A percentile compares a stretch with the other conserved stretches of the same genome.
Conservation (phyloP, 2,329 filamentous ascomycete genomes). For the Huntiella savannae region DNA sequence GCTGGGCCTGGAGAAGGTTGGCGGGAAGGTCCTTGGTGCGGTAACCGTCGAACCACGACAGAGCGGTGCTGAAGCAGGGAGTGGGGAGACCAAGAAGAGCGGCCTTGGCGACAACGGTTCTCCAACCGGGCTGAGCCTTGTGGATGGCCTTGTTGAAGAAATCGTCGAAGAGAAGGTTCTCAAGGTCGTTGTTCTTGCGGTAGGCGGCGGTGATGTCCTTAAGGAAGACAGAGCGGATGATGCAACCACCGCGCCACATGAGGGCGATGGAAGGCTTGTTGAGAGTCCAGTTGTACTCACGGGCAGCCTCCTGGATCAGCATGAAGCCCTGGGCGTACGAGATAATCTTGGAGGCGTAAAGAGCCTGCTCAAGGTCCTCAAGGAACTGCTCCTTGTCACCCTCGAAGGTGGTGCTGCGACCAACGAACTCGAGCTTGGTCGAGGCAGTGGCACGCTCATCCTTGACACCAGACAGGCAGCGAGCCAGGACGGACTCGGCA, state of each 20-base stretch:
- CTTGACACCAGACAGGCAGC: constrained; percentile 90
- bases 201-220: constrained; percentile 98
- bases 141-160: constrained; percentile 99
- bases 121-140: constrained; percentile 83
- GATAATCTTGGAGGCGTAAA: constrained; percentile 99
- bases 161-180: constrained; percentile 96
- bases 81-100: constrained; percentile 90
- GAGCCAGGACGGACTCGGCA: constrained; percentile 86
- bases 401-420: constrained; percentile 58
- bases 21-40: constrained; percentile 91
- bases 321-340: constrained; percentile 99
- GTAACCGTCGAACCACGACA: constrained; percentile 98
- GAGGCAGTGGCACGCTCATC: constrained; percentile 73
- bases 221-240: constrained; percentile 98
- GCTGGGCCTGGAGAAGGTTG: constrained; percentile 96
- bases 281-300: constrained; percentile 93
- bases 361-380: constrained; percentile 91
- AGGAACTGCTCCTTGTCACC: constrained; percentile 89
- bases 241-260: constrained; percentile 99
- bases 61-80: constrained; percentile 87
- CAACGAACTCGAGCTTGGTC: constrained; percentile 51
- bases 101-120: constrained; percentile 76
- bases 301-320: constrained; percentile 97
- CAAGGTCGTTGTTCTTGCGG: constrained; percentile 79
- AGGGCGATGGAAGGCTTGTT: constrained; percentile 99